Conservation (phyloP, 305 asterid genomes). For the Coffea humblotiana region DNA sequence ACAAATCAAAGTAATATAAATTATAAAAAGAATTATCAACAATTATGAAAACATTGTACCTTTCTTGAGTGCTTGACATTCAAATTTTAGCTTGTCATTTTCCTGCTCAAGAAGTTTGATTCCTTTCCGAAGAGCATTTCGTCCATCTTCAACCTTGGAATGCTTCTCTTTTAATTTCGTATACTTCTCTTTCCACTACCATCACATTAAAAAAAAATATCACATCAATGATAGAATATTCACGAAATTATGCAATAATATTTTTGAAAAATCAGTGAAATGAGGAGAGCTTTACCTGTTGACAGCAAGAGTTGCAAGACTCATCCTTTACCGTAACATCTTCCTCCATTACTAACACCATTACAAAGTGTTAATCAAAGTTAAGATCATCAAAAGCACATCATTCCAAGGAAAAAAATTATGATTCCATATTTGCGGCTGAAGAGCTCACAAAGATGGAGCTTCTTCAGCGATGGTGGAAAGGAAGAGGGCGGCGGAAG, state of each 20-base stretch:
- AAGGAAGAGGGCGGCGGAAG: too few relatives aligned
- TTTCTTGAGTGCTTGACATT: conserved; percentile 45
- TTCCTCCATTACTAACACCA: conserved; percentile 47
- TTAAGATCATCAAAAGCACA: not conserved
- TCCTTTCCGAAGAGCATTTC: conserved; percentile 45
- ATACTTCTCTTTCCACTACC: conserved; percentile 61
- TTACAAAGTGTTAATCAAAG: not conserved
- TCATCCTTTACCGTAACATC: conserved; percentile 47
- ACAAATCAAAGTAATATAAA: not conserved
- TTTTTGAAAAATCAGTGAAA: not conserved
- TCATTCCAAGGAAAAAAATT: too few relatives aligned
- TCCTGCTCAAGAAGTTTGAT: conserved; percentile 34
- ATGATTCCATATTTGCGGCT: too few relatives aligned
- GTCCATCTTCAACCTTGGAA: conserved; percentile 40
- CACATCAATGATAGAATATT: not conserved
- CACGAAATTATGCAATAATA: not conserved
- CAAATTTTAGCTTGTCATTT: conserved; percentile 39
- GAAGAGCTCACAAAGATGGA: too few relatives aligned
- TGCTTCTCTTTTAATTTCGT: conserved; percentile 51
- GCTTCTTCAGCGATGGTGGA: too few relatives aligned
- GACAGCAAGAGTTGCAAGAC: conserved; percentile 60
- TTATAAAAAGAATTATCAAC: not conserved
- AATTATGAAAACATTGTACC: conserved; percentile 30
- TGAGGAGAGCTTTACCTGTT: conserved; percentile 33
- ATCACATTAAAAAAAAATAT: not conserved